Evolutionary conservation across 1,284 basidiomycete species (phyloP).

Genomic region (Trichosporon sp.): DNA sequence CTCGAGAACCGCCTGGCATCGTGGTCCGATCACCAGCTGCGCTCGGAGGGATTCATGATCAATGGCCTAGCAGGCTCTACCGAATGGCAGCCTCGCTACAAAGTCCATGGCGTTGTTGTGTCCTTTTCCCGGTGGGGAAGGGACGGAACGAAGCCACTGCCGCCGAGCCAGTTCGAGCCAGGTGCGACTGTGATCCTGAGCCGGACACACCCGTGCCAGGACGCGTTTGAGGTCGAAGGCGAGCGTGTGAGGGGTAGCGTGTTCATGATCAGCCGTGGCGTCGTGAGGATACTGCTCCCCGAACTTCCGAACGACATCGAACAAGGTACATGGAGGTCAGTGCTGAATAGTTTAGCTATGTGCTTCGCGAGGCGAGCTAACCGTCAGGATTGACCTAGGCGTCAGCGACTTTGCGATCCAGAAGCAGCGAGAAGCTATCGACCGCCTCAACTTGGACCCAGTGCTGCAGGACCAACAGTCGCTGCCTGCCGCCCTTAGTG

Average conservation of each 20-base stretch:
- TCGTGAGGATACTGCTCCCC: slow-evolving; percentile 60
- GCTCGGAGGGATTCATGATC: slow-evolving; percentile 65
- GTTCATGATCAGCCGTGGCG: slow-evolving; percentile 49
- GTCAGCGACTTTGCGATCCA: slow-evolving; percentile 63
- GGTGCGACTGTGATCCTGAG: slow-evolving; percentile 65
- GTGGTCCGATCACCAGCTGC: slow-evolving; percentile 61
- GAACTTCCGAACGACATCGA: slow-evolving; percentile 51
- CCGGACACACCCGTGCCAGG: slow-evolving; percentile 55
- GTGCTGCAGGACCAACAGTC: slow-evolving; percentile 43
- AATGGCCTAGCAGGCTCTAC: slow-evolving; percentile 55
- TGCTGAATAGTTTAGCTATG: not conserved
- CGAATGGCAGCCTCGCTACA: slow-evolving; percentile 17
- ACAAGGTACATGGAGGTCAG: slow-evolving; percentile 58
- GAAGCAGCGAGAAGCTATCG: slow-evolving; percentile 66
- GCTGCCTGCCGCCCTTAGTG: not conserved
- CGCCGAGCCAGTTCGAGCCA: slow-evolving; percentile 42
- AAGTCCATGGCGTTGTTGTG: slow-evolving; percentile 32
- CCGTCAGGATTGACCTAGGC: slow-evolving; percentile 62
- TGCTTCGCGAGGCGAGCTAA: not conserved
- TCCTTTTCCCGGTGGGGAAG: slow-evolving; percentile 58
- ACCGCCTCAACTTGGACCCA: slow-evolving; percentile 60
- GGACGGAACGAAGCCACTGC: slow-evolving; percentile 52
- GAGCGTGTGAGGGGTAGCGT: slow-evolving; percentile 58
- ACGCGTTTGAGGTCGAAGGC: slow-evolving; percentile 50
- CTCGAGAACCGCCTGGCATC: slow-evolving; percentile 60